Evolutionary conservation across 306 rosid genomes (phyloP).

Genomic region (Senna tora): DNA sequence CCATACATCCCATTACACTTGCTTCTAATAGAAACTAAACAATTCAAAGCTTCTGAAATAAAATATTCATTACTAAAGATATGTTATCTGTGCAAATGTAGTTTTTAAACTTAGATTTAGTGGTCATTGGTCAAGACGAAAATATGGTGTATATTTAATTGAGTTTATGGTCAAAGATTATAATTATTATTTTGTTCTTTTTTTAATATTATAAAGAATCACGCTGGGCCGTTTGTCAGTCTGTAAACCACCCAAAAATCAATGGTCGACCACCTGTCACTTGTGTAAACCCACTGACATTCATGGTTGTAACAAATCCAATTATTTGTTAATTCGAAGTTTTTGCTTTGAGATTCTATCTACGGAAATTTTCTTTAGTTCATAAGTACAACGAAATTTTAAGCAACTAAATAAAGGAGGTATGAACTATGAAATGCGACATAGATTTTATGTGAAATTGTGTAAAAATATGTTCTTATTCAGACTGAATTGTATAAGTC

Average conservation of each 20-base stretch:
- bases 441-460: background rate
- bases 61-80: background rate
- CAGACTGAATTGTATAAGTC: background rate
- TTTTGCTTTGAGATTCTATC: background rate
- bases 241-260: background rate
- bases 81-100: too few relatives aligned
- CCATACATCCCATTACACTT: background rate
- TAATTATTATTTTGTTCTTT: background rate
- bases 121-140: background rate
- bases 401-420: background rate
- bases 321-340: background rate
- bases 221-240: background rate
- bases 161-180: background rate
- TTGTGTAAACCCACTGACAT: constrained; percentile 25
- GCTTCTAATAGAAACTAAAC: background rate
- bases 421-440: background rate
- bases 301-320: background rate
- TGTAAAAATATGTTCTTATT: background rate
- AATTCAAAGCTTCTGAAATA: background rate
- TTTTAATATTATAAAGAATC: background rate
- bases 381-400: background rate
- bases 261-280: constrained; percentile 3
- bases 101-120: background rate
- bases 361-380: background rate
- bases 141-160: too few relatives aligned